These are phyloP conservation scores for Pseudocercospora ulei DNA, from an alignment of 2,329 filamentous ascomycete genomes.

Conservation along the genomic window DNA sequence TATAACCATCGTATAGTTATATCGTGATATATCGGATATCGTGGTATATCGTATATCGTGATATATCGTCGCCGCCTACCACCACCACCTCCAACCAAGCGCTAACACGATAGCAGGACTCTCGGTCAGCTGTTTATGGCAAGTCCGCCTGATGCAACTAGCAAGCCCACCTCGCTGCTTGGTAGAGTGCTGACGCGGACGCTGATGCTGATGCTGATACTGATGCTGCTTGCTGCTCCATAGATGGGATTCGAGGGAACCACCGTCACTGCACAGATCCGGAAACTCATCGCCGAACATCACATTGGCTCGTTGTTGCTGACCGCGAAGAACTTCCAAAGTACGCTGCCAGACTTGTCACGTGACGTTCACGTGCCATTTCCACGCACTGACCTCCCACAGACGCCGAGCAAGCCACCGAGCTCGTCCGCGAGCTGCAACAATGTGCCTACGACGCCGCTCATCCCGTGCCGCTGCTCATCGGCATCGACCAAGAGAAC, in stretches of 20 bases:
- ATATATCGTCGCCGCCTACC: not conserved
- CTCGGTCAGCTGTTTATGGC: constrained; percentile 38
- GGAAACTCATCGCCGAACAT: constrained; percentile 67
- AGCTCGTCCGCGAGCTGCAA: constrained; percentile 81
- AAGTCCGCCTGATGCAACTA: constrained; percentile 16
- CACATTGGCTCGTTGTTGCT: constrained; percentile 81
- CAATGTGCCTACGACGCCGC: constrained; percentile 83
- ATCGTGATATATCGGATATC: too few species aligned
- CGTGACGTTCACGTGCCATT: not conserved
- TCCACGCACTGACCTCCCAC: constrained; percentile 28
- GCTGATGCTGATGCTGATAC: constrained; percentile 21
- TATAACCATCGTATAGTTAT: too few species aligned
- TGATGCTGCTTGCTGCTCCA: constrained; percentile 9
- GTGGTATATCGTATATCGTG: too few species aligned
- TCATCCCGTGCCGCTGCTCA: constrained; percentile 77
- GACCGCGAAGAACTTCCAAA: constrained; percentile 76
- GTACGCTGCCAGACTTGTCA: constrained; percentile 42
- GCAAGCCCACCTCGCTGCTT: constrained; percentile 11
- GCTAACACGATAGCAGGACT: constrained; percentile 39
- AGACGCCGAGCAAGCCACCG: constrained; percentile 87
- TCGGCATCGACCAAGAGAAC: constrained; percentile 94
- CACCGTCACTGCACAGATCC: constrained; percentile 72
- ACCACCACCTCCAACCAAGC: not conserved
- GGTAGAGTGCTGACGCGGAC: constrained; percentile 5
- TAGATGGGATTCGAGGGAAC: constrained; percentile 76